phyloP scores from a whole-genome alignment of 148 eudicot species.

The Dysphania ambrosioides region DNA sequence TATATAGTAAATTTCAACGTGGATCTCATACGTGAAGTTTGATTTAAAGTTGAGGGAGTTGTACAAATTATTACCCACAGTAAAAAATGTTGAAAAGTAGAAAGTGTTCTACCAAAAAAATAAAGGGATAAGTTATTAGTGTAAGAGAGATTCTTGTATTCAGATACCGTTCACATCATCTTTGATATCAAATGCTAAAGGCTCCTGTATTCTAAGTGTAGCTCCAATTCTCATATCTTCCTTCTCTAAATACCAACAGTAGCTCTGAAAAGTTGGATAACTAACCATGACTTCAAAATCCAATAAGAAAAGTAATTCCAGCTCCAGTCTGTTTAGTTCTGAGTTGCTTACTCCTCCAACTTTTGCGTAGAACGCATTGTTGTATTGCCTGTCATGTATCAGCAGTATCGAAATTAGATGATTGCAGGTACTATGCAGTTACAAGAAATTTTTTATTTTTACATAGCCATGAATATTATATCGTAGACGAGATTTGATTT shows the following conservation, averaged over 20 bases:
- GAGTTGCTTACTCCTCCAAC: slow-evolving; percentile 87
- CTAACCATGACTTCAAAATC: slow-evolving; percentile 65
- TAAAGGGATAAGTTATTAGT: no score
- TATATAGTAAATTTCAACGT: no score
- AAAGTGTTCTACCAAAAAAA: no score
- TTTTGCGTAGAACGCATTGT: slow-evolving; percentile 85
- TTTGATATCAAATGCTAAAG: not conserved
- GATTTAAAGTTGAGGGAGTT: no score
- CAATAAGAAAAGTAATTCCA: slow-evolving; percentile 75
- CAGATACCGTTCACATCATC: slow-evolving; percentile 6
- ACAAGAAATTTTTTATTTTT: no score
- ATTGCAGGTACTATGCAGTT: no score
- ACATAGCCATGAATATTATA: no score
- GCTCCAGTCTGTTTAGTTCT: slow-evolving; percentile 73
- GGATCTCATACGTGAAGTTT: no score
- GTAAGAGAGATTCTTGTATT: not conserved
- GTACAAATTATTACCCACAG: no score
- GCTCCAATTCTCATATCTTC: slow-evolving; percentile 39
- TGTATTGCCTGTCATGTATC: slow-evolving; percentile 56
- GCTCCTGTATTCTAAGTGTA: not conserved
- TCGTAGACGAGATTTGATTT: no score
- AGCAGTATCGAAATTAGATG: not conserved
- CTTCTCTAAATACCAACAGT: slow-evolving; percentile 76
- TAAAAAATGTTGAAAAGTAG: no score
- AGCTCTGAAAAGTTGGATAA: slow-evolving; percentile 73